A percentile compares a stretch with the other conserved stretches of the same genome.
These are phyloP conservation scores for Corylus avellana DNA, from an alignment of 306 rosid genomes.

Conservation along the genomic window DNA sequence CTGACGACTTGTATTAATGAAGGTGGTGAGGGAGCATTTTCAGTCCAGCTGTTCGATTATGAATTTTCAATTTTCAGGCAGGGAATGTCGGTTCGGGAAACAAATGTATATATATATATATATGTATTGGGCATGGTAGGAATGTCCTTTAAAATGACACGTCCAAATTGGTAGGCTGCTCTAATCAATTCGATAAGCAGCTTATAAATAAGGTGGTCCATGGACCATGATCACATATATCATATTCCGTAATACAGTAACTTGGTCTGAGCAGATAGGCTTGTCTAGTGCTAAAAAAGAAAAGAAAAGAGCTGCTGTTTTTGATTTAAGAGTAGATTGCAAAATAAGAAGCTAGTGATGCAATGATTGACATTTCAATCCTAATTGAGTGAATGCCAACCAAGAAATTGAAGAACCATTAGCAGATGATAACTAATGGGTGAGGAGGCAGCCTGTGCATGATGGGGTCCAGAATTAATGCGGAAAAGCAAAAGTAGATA, in stretches of 20 bases:
- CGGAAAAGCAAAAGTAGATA: conserved; percentile 24
- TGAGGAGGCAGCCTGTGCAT: conserved; percentile 27
- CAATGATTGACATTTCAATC: no score
- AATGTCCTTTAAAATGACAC: conserved; percentile 27
- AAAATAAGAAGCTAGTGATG: background rate
- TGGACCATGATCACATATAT: background rate
- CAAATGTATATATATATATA: background rate
- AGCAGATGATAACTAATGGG: background rate
- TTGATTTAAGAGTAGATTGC: background rate
- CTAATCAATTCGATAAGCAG: conserved; percentile 42
- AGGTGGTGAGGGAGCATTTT: conserved; percentile 15
- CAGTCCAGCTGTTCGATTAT: conserved; percentile 27
- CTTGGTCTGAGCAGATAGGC: background rate
- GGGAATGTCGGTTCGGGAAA: conserved; percentile 41
- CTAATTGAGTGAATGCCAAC: background rate
- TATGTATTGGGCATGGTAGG: background rate
- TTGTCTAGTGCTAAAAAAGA: background rate
- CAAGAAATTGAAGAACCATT: background rate
- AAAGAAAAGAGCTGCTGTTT: no score
- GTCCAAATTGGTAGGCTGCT: conserved; percentile 31
- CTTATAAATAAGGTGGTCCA: conserved; percentile 47
- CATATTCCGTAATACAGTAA: conserved; percentile 13
- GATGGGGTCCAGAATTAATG: conserved; percentile 23
- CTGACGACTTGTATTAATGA: conserved; percentile 4
- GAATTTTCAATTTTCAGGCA: conserved; percentile 32